A percentile compares a stretch with the other conserved stretches of the same genome.
phyloP scores from a whole-genome alignment of 75 land plant genomes.

The Azolla pinnata region DNA sequence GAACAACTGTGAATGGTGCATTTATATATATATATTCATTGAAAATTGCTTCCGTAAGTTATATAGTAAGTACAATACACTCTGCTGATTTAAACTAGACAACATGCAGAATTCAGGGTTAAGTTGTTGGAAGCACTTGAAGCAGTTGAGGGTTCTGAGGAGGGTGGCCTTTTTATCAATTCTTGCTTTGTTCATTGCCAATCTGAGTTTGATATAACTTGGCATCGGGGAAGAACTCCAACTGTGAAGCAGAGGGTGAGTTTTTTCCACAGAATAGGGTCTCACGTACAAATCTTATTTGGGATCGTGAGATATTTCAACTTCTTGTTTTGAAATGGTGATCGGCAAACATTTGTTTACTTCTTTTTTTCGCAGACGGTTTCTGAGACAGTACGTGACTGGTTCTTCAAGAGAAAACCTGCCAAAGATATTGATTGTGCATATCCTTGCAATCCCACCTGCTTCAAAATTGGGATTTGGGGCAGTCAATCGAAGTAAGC shows the following conservation, averaged over 20 bases:
- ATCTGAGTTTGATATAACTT: slow-evolving; percentile 42
- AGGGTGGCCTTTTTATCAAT: slow-evolving; percentile 51
- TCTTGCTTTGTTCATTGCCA: slow-evolving; percentile 76
- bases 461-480: slow-evolving; percentile 14
- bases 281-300: too few species aligned
- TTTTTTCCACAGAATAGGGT: too few species aligned
- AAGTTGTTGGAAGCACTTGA: slow-evolving; percentile 37
- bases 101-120: slow-evolving; percentile 42
- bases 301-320: too few species aligned
- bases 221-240: slow-evolving; percentile 61
- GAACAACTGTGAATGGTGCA: too few species aligned
- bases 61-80: too few species aligned
- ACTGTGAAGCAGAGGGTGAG: slow-evolving; percentile 47
- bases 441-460: slow-evolving; percentile 62
- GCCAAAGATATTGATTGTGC: slow-evolving; percentile 53
- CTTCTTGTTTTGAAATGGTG: too few species aligned
- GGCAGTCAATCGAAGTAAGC: too few species aligned
- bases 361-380: slow-evolving; percentile 34
- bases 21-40: too few species aligned
- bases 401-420: slow-evolving; percentile 47
- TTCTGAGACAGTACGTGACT: slow-evolving; percentile 64
- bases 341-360: neutral
- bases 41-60: too few species aligned
- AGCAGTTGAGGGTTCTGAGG: slow-evolving; percentile 30
- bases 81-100: too few species aligned